These are phyloP conservation scores for Biancaea sappan DNA, from an alignment of 306 rosid species.

Conservation along the genomic window DNA sequence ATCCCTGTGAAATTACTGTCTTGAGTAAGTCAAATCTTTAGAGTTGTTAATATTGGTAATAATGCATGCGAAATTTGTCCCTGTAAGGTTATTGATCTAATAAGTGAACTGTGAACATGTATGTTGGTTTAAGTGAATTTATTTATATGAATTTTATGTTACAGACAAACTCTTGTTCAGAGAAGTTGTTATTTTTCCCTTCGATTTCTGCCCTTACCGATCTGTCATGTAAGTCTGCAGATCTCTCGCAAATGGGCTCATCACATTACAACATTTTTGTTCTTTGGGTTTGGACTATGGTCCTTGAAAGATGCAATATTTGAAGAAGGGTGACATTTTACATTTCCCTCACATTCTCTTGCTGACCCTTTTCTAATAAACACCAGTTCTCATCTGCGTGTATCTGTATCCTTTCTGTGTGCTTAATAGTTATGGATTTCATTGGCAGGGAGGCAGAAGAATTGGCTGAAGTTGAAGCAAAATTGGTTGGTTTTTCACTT, in stretches of 20 bases:
- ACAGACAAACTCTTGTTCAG: conserved; percentile 18
- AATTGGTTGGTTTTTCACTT: conserved; percentile 58
- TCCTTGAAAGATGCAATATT: conserved; percentile 86
- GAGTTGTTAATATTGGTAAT: not conserved
- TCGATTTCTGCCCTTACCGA: conserved; percentile 8
- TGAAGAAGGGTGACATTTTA: conserved; percentile 60
- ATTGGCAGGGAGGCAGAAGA: conserved; percentile 74
- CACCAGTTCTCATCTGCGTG: not conserved
- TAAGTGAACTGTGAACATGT: not conserved
- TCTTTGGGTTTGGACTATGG: conserved; percentile 89
- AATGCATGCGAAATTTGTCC: too few species aligned
- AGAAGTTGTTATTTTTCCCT: not conserved
- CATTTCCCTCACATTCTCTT: conserved; percentile 17
- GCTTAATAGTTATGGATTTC: conserved; percentile 34
- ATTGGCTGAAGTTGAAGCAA: conserved; percentile 92
- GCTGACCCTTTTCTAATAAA: conserved; percentile 22
- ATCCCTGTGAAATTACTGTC: not conserved
- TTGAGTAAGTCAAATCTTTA: not conserved
- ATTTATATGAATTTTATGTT: not conserved
- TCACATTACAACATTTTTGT: conserved; percentile 80
- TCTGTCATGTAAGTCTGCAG: conserved; percentile 49
- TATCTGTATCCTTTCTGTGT: not conserved
- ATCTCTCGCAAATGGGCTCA: conserved; percentile 84
- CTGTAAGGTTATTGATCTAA: not conserved
- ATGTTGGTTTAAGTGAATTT: not conserved